Percentiles rank a stretch among this genome's conserved stretches.
phyloP scores from a whole-genome alignment of 257 asterid species.

The Linderniella brevidens region DNA sequence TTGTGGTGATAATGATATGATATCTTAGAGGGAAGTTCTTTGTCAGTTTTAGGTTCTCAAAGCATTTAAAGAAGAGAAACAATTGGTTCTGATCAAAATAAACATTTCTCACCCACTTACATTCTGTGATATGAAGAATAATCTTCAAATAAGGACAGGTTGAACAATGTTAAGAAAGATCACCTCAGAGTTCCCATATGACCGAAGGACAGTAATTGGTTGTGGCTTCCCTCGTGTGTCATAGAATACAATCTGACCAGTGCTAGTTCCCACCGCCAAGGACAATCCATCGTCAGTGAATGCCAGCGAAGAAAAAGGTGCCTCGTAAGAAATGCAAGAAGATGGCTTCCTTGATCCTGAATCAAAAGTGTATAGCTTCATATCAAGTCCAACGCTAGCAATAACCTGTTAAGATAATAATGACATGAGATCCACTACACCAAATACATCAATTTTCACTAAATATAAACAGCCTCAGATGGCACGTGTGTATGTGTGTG shows the following conservation, averaged over 20 bases:
- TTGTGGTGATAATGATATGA: too few species aligned
- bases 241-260: slow-evolving; percentile 75
- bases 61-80: too few species aligned
- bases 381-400: slow-evolving; percentile 94
- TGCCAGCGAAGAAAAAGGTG: slow-evolving; percentile 85
- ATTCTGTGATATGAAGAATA: too few species aligned
- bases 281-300: slow-evolving; percentile 84
- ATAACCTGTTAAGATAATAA: slow-evolving; percentile 11
- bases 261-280: slow-evolving; percentile 94
- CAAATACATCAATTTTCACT: too few species aligned
- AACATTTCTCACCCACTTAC: too few species aligned
- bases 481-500: too few species aligned
- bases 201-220: slow-evolving; percentile 82
- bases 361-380: slow-evolving; percentile 85
- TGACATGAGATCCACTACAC: too few species aligned
- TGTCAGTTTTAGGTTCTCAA: too few species aligned
- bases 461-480: too few species aligned
- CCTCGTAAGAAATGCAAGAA: slow-evolving; percentile 75
- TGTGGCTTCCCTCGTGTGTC: slow-evolving; percentile 94
- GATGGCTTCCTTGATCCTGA: slow-evolving; percentile 73
- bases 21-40: too few species aligned
- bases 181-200: slow-evolving; percentile 30
- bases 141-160: too few species aligned
- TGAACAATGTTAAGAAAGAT: background rate
- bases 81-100: too few species aligned